Conservation (phyloP, 345 rosid species). For the Ricinus communis region DNA sequence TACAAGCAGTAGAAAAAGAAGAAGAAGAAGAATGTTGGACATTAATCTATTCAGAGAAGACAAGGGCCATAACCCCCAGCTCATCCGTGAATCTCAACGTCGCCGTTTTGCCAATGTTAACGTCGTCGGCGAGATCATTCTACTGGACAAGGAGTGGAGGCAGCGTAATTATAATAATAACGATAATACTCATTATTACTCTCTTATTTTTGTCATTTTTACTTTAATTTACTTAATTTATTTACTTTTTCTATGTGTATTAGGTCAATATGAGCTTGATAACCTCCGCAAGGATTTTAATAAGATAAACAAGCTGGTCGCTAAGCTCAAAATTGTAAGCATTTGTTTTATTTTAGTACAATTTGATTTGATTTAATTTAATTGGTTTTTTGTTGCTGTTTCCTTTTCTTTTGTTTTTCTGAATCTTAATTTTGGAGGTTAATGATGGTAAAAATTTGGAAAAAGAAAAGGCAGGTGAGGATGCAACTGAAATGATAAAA, state of each 20-base stretch:
- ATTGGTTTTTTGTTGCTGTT: too few species aligned
- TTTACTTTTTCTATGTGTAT: conserved; percentile 6
- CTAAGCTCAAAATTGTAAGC: conserved; percentile 71
- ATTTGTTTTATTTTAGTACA: not conserved
- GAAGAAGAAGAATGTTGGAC: conserved; percentile 59
- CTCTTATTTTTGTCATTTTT: not conserved
- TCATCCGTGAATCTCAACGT: conserved; percentile 73
- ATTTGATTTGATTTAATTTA: not conserved
- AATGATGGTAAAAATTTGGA: too few species aligned
- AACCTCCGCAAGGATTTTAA: conserved; percentile 64
- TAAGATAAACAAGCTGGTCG: conserved; percentile 64
- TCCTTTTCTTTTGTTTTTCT: not conserved
- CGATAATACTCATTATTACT: too few species aligned
- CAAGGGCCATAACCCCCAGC: conserved; percentile 70
- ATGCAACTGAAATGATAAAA: conserved; percentile 55
- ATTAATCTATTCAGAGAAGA: conserved; percentile 74
- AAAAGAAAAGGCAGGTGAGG: conserved; percentile 41
- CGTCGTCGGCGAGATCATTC: conserved; percentile 67
- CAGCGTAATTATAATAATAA: conserved; percentile 47
- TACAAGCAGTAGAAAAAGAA: too few species aligned
- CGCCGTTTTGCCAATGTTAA: conserved; percentile 65
- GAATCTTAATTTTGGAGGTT: not conserved
- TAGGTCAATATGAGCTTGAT: conserved; percentile 77
- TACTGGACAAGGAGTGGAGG: conserved; percentile 78
- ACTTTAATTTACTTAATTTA: not conserved